phyloP scores from a whole-genome alignment of 2,329 filamentous ascomycete species.

The Ceratocystis colombiana region DNA sequence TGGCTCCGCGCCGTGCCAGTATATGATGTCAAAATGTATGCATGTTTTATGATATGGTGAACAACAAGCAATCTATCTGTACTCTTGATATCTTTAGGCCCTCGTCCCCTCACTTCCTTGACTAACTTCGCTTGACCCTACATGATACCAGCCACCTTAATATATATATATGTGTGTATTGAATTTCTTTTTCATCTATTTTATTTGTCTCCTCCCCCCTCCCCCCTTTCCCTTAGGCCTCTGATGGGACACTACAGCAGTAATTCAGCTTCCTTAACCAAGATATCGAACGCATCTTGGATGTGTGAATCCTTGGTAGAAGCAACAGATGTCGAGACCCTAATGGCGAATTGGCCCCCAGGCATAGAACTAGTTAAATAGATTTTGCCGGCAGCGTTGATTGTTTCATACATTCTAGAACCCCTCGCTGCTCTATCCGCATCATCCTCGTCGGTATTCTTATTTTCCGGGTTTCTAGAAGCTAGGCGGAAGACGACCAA shows the following conservation, averaged over 20 bases:
- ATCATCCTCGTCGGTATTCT: slow-evolving; percentile 29
- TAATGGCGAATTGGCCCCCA: slow-evolving; percentile 63
- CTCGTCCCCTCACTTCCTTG: neutral
- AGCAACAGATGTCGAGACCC: slow-evolving; percentile 65
- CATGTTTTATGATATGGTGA: slow-evolving; percentile 2
- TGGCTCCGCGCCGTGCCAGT: slow-evolving; percentile 69
- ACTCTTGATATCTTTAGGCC: neutral
- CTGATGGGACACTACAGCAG: neutral
- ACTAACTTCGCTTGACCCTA: neutral
- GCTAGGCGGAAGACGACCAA: slow-evolving; percentile 65
- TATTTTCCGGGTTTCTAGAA: slow-evolving; percentile 29
- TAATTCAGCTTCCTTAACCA: slow-evolving; percentile 35
- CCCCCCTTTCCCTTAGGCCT: no score
- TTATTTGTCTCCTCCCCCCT: neutral
- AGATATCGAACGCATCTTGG: slow-evolving; percentile 59
- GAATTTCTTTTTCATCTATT: neutral
- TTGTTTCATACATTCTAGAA: slow-evolving; percentile 60
- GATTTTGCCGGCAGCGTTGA: slow-evolving; percentile 66
- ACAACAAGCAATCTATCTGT: neutral
- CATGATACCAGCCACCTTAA: neutral
- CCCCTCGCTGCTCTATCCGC: slow-evolving; percentile 58
- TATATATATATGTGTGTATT: slow-evolving; percentile 20
- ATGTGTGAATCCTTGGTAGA: slow-evolving; percentile 62
- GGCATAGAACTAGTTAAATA: slow-evolving; percentile 73
- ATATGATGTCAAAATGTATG: slow-evolving; percentile 40